Conservation (phyloP, 108 stramenopile genomes). For the Cyclostephanos tholiformis region DNA sequence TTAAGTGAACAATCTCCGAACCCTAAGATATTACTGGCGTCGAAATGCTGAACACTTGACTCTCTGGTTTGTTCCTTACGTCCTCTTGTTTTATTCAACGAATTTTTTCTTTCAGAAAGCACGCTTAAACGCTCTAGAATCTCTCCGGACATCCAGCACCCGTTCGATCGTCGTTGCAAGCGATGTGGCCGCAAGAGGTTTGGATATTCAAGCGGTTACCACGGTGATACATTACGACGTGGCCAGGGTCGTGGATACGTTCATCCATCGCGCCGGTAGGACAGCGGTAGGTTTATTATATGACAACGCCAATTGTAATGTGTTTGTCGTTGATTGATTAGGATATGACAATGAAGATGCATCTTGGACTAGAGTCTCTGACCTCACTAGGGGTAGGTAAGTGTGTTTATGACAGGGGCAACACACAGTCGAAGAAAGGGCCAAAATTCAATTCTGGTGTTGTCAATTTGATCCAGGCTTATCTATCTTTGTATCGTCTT, state of each 20-base stretch:
- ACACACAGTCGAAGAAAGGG: not conserved
- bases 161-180: conserved; percentile 92
- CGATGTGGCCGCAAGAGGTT: conserved; percentile 95
- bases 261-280: conserved; percentile 95
- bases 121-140: conserved; percentile 85
- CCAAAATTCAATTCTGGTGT: not conserved
- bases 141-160: conserved; percentile 54
- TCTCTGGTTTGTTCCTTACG: not conserved
- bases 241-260: conserved; percentile 88
- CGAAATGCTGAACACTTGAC: not conserved
- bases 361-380: conserved; percentile 81
- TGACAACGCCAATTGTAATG: not conserved
- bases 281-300: conserved; percentile 85
- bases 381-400: conserved; percentile 28
- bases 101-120: conserved; percentile 72
- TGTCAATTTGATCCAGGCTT: not conserved
- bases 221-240: conserved; percentile 96
- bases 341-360: conserved; percentile 50
- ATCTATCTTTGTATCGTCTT: not conserved
- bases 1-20: conserved; percentile 96
- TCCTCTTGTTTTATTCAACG: not conserved
- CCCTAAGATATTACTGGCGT: conserved; percentile 22
- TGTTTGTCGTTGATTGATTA: not conserved
- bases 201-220: conserved; percentile 92
- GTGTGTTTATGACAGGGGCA: no score